Base-by-base conservation (phyloP, 208 protist genomes). In the Leishmania tarentolae region DNA sequence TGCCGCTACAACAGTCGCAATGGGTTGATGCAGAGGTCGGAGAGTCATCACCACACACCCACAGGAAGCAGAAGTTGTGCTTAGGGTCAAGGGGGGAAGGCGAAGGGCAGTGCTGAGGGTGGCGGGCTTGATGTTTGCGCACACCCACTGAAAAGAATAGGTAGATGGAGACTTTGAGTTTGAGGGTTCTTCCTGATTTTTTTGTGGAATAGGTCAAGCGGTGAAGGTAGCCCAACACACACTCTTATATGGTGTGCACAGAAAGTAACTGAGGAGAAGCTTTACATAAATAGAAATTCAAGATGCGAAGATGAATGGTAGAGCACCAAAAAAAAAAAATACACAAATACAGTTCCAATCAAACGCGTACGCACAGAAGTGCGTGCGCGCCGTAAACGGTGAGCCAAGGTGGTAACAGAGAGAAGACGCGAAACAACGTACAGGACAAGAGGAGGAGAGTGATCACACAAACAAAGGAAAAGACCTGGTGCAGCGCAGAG, bases 21-120 rank as follows among this genome's bases (percentile, higher is more conserved):
- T 28, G 42, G 53, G 24, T 31, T 19, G 53, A 44, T 59, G 31
- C 56, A 8, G 9, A 17, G 52, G 37, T 31, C 11, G 47, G 52
- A 66, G 56, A 31, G 40, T 65, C 74, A 77, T 77, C 40, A 28
- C 74, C 42, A 42, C 71, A 24, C 31, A 42, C 71, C 7, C 31
- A 71, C 2, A 37, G 66, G 9, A 9, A 40, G 66, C 66, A 2
- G 66, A 31, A 53, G 44, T 0, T n/a, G 69, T 28, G 21, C 42
- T n/a, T 17, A 11, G 9, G 66, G 31, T 37, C 3, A 31, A 47
- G 68, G 42, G 66, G 28, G 24, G 31, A 0, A 31, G n/a, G 13
- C 8, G 9, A 56, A 61, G 13, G 35, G 24, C 37, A 76, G 46
- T 8, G 31, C 50, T 15, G 19, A 63, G 50, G 35, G 35, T 21